phyloP scores from a whole-genome alignment of 1,139 yeast genomes.

The Suhomyces bokatorum region DNA sequence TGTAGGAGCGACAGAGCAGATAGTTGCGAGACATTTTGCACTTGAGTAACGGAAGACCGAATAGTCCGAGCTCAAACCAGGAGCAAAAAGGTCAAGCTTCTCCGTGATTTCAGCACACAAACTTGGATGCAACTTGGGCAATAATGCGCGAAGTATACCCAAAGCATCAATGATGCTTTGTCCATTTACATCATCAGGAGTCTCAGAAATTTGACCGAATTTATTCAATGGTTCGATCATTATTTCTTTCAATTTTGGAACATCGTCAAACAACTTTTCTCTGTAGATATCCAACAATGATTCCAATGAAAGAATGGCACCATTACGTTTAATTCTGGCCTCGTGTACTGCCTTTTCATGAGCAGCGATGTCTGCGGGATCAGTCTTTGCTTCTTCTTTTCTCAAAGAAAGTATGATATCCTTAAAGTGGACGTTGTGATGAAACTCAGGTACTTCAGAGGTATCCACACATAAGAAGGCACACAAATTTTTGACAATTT shows the following conservation, averaged over 20 bases:
- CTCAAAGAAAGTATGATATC: slow-evolving; percentile 70
- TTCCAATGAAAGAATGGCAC: slow-evolving; percentile 75
- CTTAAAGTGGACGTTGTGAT: slow-evolving; percentile 58
- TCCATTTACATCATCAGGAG: slow-evolving; percentile 55
- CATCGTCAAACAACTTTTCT: slow-evolving; percentile 51
- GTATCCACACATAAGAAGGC: slow-evolving; percentile 95
- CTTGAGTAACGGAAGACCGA: slow-evolving; percentile 89
- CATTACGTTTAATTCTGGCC: slow-evolving; percentile 80
- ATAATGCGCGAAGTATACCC: slow-evolving; percentile 75
- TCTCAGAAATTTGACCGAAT: slow-evolving; percentile 31
- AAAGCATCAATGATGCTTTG: slow-evolving; percentile 85
- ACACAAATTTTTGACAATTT: slow-evolving; percentile 84
- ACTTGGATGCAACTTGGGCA: slow-evolving; percentile 57
- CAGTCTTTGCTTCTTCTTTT: slow-evolving; percentile 75
- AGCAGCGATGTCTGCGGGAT: slow-evolving; percentile 63
- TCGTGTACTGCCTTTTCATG: slow-evolving; percentile 66
- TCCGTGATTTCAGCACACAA: slow-evolving; percentile 53
- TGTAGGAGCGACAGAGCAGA: slow-evolving; percentile 74
- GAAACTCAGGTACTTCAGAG: slow-evolving; percentile 91
- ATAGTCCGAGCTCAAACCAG: slow-evolving; percentile 65
- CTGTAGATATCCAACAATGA: slow-evolving; percentile 53
- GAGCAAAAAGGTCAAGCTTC: slow-evolving; percentile 50
- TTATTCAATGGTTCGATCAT: slow-evolving; percentile 65
- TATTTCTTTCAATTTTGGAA: slow-evolving; percentile 68
- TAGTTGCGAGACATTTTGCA: slow-evolving; percentile 84